Evolutionary conservation across 345 rosid species (phyloP).

Genomic region (Anacardium occidentale): DNA sequence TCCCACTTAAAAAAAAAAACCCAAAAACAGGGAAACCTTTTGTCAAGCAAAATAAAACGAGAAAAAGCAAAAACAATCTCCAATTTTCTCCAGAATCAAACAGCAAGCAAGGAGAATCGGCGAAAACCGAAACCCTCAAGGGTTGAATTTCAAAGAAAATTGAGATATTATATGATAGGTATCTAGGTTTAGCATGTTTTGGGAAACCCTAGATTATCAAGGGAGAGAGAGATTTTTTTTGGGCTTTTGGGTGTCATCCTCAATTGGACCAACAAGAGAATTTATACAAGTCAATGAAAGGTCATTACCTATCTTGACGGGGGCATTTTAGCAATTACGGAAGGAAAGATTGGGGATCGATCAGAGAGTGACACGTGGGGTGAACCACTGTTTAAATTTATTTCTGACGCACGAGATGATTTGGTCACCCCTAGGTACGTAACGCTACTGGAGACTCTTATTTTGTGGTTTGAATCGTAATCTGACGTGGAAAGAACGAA

Average conservation of each 20-base stretch:
- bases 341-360: background rate
- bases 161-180: background rate
- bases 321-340: background rate
- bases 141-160: background rate
- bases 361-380: background rate
- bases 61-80: background rate
- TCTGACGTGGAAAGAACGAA: background rate
- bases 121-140: conserved; percentile 7
- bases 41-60: background rate
- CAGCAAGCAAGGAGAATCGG: background rate
- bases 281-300: background rate
- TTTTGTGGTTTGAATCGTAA: background rate
- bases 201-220: conserved; percentile 21
- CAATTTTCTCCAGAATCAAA: conserved; percentile 5
- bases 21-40: conserved; percentile 1
- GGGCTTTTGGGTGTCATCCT: conserved; percentile 1
- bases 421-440: background rate
- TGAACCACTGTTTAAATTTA: background rate
- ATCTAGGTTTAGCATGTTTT: background rate
- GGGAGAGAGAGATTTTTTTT: background rate
- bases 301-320: background rate
- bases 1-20: background rate
- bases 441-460: background rate
- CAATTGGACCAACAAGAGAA: background rate
- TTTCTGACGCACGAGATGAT: conserved; percentile 1